Evolutionary conservation across 2,329 filamentous ascomycete species (phyloP).

Genomic region (Fusarium sp.): DNA sequence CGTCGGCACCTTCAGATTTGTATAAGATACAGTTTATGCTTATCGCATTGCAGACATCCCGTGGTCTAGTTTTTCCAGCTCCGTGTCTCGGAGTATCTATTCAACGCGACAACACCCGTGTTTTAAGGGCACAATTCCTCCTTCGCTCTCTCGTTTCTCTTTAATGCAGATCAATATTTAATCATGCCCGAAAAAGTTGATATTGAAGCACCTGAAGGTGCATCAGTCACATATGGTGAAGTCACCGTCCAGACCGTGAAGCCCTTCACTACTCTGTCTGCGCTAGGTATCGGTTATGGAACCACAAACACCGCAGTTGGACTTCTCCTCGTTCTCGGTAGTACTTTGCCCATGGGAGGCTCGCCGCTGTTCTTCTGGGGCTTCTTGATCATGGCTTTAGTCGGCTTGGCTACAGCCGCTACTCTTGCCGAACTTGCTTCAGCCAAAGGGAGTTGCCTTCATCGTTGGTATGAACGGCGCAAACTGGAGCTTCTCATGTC

Average conservation of each 20-base stretch:
- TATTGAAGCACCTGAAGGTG: neutral
- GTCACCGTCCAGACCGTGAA: constrained; percentile 46
- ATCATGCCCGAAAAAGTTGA: constrained; percentile 2
- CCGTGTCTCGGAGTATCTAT: neutral
- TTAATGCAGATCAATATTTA: neutral
- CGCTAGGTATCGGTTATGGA: constrained; percentile 43
- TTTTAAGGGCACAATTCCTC: neutral
- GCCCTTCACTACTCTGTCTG: constrained; percentile 46
- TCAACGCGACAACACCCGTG: neutral
- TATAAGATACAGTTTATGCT: too few relatives aligned
- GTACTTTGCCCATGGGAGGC: constrained; percentile 36
- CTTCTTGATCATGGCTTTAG: constrained; percentile 38
- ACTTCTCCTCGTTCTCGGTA: constrained; percentile 36
- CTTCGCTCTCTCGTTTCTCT: neutral
- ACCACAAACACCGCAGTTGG: constrained; percentile 44
- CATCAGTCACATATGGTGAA: constrained; percentile 27
- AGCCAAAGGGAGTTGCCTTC: constrained; percentile 44
- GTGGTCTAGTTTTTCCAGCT: neutral
- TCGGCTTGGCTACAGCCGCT: constrained; percentile 43
- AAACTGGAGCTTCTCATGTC: constrained; percentile 48
- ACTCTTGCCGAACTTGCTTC: constrained; percentile 46
- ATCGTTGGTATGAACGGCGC: constrained; percentile 46
- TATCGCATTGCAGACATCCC: neutral
- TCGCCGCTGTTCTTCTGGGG: constrained; percentile 44
- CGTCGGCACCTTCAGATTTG: too few relatives aligned